Evolutionary conservation across 2,329 filamentous ascomycete species (phyloP).

Genomic region (Ophiostoma angusticollis): DNA sequence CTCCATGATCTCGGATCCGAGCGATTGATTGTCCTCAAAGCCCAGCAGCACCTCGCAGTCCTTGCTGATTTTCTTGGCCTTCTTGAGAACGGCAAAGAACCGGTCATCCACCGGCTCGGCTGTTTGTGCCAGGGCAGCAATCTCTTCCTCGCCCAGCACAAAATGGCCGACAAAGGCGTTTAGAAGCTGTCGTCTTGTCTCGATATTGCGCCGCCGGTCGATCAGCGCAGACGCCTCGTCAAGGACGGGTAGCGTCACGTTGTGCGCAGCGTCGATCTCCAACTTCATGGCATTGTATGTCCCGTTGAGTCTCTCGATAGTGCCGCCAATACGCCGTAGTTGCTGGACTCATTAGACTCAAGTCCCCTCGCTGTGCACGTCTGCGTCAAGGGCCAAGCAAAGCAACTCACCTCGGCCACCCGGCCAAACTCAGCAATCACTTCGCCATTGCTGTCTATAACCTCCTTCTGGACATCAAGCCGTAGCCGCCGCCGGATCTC

Average conservation of each 20-base stretch:
- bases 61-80: slow-evolving; percentile 74
- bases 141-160: slow-evolving; percentile 68
- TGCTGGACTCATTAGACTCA: slow-evolving; percentile 43
- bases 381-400: no score
- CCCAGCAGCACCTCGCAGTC: slow-evolving; percentile 85
- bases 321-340: slow-evolving; percentile 69
- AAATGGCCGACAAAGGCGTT: slow-evolving; percentile 72
- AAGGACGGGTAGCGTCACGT: slow-evolving; percentile 60
- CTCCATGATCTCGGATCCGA: slow-evolving; percentile 86
- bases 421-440: slow-evolving; percentile 79
- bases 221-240: slow-evolving; percentile 66
- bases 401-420: slow-evolving; percentile 61
- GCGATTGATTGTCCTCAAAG: slow-evolving; percentile 78
- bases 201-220: slow-evolving; percentile 57
- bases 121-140: slow-evolving; percentile 60
- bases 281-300: slow-evolving; percentile 70
- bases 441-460: slow-evolving; percentile 83
- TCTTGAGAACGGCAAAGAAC: slow-evolving; percentile 67
- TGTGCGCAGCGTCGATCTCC: slow-evolving; percentile 62
- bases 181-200: slow-evolving; percentile 68
- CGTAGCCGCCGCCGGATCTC: slow-evolving; percentile 69
- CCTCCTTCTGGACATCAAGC: slow-evolving; percentile 76
- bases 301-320: slow-evolving; percentile 64
- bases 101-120: slow-evolving; percentile 71
- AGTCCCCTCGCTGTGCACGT: no score